These are phyloP conservation scores for Fragilaria radians DNA, from an alignment of 108 stramenopile species.

Conservation along the genomic window DNA sequence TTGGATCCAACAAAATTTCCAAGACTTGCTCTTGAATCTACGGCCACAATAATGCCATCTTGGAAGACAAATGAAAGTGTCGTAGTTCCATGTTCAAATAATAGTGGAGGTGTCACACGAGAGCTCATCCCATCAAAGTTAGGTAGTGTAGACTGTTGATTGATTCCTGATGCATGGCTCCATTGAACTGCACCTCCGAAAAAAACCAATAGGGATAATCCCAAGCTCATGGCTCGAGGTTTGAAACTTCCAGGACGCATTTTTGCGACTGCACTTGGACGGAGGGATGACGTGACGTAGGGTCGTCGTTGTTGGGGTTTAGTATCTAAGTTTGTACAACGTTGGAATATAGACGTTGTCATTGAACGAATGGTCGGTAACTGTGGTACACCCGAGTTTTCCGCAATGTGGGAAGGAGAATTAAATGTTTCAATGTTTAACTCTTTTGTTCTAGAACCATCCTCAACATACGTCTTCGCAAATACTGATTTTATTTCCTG, in stretches of 20 bases:
- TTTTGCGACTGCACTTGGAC: no score
- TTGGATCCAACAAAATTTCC: constrained; percentile 87
- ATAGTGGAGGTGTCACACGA: constrained; percentile 47
- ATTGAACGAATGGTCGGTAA: background rate
- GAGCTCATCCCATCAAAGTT: background rate
- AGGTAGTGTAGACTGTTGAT: background rate
- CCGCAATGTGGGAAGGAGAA: background rate
- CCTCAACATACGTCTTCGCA: background rate
- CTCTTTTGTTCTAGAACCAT: no score
- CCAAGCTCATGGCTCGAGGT: background rate
- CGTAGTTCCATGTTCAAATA: constrained; percentile 85
- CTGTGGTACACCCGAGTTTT: background rate
- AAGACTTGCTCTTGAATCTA: constrained; percentile 82
- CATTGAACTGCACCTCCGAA: background rate
- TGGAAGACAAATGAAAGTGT: constrained; percentile 81
- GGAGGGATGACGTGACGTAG: background rate
- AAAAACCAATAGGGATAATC: background rate
- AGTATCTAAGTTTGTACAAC: no score
- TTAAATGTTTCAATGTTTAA: background rate
- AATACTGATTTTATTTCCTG: background rate
- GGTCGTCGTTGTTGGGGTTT: background rate
- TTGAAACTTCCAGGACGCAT: background rate
- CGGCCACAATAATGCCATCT: constrained; percentile 77
- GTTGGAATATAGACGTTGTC: no score
- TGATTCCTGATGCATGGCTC: background rate